Evolutionary conservation across 2,329 filamentous ascomycete genomes (phyloP), one percentile per base, ranked within the genome.

Genomic region (Tolypocladium paradoxum): DNA sequence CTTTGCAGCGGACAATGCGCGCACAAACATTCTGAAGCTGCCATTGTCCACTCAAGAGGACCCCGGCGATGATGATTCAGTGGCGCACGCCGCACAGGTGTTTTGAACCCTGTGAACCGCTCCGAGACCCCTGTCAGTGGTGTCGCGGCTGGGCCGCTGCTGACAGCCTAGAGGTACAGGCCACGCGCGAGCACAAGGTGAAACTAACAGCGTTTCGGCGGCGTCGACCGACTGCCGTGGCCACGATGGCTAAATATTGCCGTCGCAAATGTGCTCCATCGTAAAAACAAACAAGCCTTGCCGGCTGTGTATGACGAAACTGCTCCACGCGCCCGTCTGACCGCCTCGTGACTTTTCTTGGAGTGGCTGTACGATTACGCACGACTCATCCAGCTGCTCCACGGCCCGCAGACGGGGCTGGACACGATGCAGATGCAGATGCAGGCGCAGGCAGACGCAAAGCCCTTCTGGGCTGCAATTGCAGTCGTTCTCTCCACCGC

Each of bases 181-280:
- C 48, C 51, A 45, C 49, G 40, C 51, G 49, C 49, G 50, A 40
- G 53, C 55, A 47, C 52, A 57, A 52, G 54, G 49, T 62, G 61
- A 63, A 63, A 63, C 61, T 52, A 53, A 56, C 57, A 53, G 55
- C 55, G 61, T 63, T 62, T 63, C 61, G 61, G 53, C 56, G 27
- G 36, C 40, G 54, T 33, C 50, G 45, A 49, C 50, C 49, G 29
- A 29, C 43, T 46, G 24, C 43, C 43, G 43, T 24, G 24, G 43
- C 24, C 43, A 31, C 43, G 24, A 31, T 8, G 38, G 43, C 43
- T 46, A 46, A 29, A 29, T 46, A 31, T 46, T 46, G 43, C 24
- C 43, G 29, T 43, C 38, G 38, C 38, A 16, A 8, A 24, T 43
- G 22, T 27, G 6, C 24, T 27, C n/a, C n/a, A n/a, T n/a, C 40